Evolutionary conservation across 2,329 filamentous ascomycete species (phyloP).

Genomic region (Fusarium sp.): DNA sequence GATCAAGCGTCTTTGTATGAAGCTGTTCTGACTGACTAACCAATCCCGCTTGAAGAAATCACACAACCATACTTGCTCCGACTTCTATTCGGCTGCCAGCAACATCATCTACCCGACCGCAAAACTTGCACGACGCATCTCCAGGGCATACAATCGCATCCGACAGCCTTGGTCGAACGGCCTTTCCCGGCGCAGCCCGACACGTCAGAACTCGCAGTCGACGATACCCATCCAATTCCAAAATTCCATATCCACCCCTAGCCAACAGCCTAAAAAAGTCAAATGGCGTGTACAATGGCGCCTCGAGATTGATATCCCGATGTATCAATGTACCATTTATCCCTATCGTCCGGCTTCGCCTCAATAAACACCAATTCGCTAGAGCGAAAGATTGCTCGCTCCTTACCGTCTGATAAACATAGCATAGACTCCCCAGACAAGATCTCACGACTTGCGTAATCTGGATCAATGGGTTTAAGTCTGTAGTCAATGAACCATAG

Average conservation of each 20-base stretch:
- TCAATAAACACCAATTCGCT: not conserved
- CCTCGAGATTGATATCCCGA: not conserved
- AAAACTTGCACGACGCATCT: not conserved
- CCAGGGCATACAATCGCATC: not conserved
- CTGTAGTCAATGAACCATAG: conserved; percentile 28
- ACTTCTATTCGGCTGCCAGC: no score
- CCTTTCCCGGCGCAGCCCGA: not conserved
- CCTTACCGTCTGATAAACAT: not conserved
- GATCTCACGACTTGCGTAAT: not conserved
- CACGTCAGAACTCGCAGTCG: conserved; percentile 3
- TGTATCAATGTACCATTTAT: not conserved
- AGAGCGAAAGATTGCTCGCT: conserved; percentile 12
- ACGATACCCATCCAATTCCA: not conserved
- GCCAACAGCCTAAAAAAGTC: conserved; percentile 2
- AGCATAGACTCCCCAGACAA: not conserved
- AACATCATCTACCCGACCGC: not conserved
- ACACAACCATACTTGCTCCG: not conserved
- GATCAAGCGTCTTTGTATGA: not conserved
- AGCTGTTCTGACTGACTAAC: not conserved
- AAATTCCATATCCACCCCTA: not conserved
- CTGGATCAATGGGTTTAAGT: not conserved
- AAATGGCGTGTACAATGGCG: not conserved
- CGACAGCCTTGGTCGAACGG: not conserved
- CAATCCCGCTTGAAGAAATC: not conserved
- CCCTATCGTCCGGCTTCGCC: conserved; percentile 15